phyloP scores from a whole-genome alignment of 2,329 filamentous ascomycete genomes.

The Trichoderma sp. region DNA sequence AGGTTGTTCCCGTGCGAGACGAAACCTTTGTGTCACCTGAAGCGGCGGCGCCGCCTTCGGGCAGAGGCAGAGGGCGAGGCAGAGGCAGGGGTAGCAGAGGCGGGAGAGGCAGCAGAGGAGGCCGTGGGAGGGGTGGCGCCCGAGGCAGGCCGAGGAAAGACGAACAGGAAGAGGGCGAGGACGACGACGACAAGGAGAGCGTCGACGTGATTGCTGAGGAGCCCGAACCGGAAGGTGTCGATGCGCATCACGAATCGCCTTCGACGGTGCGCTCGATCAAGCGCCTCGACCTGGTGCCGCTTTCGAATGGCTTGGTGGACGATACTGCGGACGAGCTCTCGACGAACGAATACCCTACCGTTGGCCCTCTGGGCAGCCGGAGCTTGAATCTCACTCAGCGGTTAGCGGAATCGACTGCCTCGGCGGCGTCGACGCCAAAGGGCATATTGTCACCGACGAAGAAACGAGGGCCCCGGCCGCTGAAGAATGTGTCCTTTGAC shows the following conservation, averaged over 20 bases:
- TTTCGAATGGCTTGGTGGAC: conserved; percentile 25
- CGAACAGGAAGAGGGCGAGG: background rate
- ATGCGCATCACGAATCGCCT: conserved; percentile 26
- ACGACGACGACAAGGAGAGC: background rate
- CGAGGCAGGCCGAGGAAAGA: conserved; percentile 32
- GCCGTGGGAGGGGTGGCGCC: conserved; percentile 8
- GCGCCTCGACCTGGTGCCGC: conserved; percentile 7
- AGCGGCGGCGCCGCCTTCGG: background rate
- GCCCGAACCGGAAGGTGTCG: background rate
- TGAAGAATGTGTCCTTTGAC: conserved; percentile 60
- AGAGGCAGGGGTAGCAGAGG: conserved; percentile 18
- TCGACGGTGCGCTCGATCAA: conserved; percentile 26
- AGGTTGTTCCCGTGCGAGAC: background rate
- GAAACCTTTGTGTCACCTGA: background rate
- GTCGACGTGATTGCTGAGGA: conserved; percentile 27
- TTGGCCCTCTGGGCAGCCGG: conserved; percentile 27
- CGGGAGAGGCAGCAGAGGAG: conserved; percentile 21
- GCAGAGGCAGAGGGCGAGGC: conserved; percentile 6
- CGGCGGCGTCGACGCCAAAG: conserved; percentile 46
- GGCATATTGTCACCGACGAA: conserved; percentile 60
- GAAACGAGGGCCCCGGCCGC: conserved; percentile 44
- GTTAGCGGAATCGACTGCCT: conserved; percentile 17
- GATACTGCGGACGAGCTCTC: conserved; percentile 26
- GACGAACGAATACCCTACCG: background rate
- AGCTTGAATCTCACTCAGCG: conserved; percentile 23